Evolutionary conservation across 495 filamentous ascomycete species (phyloP).

Genomic region (Tricharina praecox): DNA sequence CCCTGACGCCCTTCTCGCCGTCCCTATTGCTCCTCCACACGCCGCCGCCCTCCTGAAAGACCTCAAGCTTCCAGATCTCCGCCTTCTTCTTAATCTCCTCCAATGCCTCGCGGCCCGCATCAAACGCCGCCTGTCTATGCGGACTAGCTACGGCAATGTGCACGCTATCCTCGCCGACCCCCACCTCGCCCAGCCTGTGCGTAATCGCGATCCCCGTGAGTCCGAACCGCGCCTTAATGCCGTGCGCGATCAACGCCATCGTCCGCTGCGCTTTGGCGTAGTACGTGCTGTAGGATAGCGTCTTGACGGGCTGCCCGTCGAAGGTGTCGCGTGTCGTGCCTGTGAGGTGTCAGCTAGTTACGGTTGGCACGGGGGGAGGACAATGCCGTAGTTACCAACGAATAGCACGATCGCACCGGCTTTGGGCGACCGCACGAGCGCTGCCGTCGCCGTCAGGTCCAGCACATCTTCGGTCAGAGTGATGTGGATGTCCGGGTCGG

Average conservation of each 20-base stretch:
- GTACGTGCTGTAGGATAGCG: slow-evolving; percentile 75
- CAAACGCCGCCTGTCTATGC: slow-evolving; percentile 80
- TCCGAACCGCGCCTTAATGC: slow-evolving; percentile 39
- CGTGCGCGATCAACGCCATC: slow-evolving; percentile 48
- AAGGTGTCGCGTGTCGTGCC: slow-evolving; percentile 86
- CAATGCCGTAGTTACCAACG: slow-evolving; percentile 36
- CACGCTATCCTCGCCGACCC: slow-evolving; percentile 81
- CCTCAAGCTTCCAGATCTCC: slow-evolving; percentile 94
- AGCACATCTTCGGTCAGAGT: slow-evolving; percentile 47
- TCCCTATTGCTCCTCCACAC: slow-evolving; percentile 90
- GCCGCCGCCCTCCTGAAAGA: slow-evolving; percentile 60
- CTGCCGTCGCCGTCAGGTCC: slow-evolving; percentile 40
- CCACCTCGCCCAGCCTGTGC: slow-evolving; percentile 74
- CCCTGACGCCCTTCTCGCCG: slow-evolving; percentile 37
- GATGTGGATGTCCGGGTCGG: slow-evolving; percentile 2
- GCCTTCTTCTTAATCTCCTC: slow-evolving; percentile 70
- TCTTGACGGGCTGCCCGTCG: slow-evolving; percentile 49
- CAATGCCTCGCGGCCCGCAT: slow-evolving; percentile 73
- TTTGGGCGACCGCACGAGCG: slow-evolving; percentile 54
- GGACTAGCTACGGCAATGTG: slow-evolving; percentile 71
- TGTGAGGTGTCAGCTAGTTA: slow-evolving; percentile 16
- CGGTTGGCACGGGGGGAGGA: slow-evolving; percentile 13
- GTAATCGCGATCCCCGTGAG: slow-evolving; percentile 58
- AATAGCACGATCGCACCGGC: slow-evolving; percentile 86
- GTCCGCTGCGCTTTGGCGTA: slow-evolving; percentile 56